These are phyloP conservation scores for Rhynchosporium secalis DNA, from an alignment of 2,329 filamentous ascomycete genomes.

Conservation along the genomic window DNA sequence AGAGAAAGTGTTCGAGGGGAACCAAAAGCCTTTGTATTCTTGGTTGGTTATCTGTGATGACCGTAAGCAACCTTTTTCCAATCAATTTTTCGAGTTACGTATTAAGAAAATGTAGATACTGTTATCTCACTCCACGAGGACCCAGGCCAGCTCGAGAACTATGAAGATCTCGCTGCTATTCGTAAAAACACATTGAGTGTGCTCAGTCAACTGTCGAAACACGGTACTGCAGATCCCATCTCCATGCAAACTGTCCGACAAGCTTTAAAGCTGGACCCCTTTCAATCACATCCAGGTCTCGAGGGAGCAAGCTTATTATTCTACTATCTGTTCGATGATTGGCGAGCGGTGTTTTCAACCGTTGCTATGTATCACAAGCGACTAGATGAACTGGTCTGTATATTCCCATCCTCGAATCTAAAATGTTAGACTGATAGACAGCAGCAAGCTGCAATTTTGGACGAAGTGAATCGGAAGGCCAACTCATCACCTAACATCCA, in stretches of 20 bases:
- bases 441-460: constrained; percentile 33
- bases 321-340: constrained; percentile 69
- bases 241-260: constrained; percentile 38
- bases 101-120: constrained; percentile 50
- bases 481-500: constrained; percentile 46
- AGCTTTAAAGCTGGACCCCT: constrained; percentile 37
- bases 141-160: constrained; percentile 41
- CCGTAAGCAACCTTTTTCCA: constrained; percentile 43
- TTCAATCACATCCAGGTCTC: constrained; percentile 34
- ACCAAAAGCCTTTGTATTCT: constrained; percentile 60
- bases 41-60: constrained; percentile 71
- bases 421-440: constrained; percentile 6
- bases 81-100: not conserved
- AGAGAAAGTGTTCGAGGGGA: constrained; percentile 39
- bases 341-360: constrained; percentile 58
- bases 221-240: constrained; percentile 41
- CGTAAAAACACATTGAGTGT: constrained; percentile 61
- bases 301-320: constrained; percentile 62
- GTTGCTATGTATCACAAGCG: constrained; percentile 49
- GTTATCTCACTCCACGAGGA: constrained; percentile 69
- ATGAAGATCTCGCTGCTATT: constrained; percentile 37
- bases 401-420: not conserved
- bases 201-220: constrained; percentile 59
- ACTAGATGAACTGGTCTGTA: constrained; percentile 51
- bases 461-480: constrained; percentile 32